Percentiles rank a stretch among this genome's conserved stretches.
Evolutionary conservation across 2,329 filamentous ascomycete genomes (phyloP).

Genomic region (Penicillium sp.): DNA sequence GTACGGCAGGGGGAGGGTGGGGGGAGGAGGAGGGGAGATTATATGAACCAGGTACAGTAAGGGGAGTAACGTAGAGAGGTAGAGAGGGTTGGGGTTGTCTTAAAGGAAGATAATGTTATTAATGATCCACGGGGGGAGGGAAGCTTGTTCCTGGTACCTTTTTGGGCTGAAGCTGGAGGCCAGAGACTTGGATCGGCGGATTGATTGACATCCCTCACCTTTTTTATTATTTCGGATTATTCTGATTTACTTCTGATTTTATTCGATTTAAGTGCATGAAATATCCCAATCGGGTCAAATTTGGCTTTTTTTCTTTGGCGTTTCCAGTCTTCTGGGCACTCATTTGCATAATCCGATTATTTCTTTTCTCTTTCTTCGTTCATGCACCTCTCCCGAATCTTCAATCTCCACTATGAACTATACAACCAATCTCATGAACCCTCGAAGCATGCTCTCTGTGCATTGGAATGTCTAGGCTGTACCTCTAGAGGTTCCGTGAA

Average conservation of each 20-base stretch:
- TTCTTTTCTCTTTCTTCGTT: neutral
- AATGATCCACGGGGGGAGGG: conserved; percentile 11
- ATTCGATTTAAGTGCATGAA: neutral
- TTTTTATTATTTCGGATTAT: conserved; percentile 1
- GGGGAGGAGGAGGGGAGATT: conserved; percentile 13
- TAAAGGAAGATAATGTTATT: conserved; percentile 15
- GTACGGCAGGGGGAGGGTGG: conserved; percentile 11
- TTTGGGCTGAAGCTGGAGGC: conserved; percentile 7
- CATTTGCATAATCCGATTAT: neutral
- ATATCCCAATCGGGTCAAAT: no score
- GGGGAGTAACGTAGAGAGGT: conserved; percentile 1
- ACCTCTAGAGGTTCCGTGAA: conserved; percentile 22
- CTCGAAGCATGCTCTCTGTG: conserved; percentile 5
- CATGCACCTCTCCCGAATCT: conserved; percentile 6
- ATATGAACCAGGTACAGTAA: conserved; percentile 15
- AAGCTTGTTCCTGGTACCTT: conserved; percentile 23
- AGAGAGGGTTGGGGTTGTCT: conserved; percentile 8
- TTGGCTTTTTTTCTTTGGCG: no score
- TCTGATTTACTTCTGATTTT: neutral
- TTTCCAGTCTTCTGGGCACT: neutral
- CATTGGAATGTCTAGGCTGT: conserved; percentile 24
- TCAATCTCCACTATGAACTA: neutral
- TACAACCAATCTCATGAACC: conserved; percentile 7
- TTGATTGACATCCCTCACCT: conserved; percentile 22
- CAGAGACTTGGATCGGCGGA: conserved; percentile 15